These are phyloP conservation scores for Ascochyta fabae DNA, from an alignment of 2,329 filamentous ascomycete genomes.

Conservation along the genomic window DNA sequence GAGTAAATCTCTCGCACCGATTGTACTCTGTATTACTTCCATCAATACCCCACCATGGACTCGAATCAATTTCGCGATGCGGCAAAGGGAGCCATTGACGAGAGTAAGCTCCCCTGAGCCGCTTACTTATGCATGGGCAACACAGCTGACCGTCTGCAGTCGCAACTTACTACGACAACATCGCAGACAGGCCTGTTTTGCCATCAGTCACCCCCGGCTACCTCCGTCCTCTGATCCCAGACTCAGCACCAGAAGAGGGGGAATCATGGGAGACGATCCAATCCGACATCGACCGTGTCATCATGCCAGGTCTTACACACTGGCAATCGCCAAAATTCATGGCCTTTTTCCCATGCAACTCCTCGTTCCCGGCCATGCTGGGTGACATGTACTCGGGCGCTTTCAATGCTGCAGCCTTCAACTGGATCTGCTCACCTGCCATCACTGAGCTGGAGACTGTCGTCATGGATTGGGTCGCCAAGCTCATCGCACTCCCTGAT, in stretches of 20 bases:
- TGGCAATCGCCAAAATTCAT: constrained; percentile 94
- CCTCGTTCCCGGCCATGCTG: constrained; percentile 83
- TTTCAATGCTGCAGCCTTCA: constrained; percentile 91
- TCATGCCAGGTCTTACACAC: constrained; percentile 90
- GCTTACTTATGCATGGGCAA: not conserved
- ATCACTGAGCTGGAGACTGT: constrained; percentile 94
- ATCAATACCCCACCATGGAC: constrained; percentile 66
- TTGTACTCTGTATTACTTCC: not conserved
- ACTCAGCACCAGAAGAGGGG: constrained; percentile 66
- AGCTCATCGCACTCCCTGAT: constrained; percentile 73
- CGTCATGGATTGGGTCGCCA: constrained; percentile 88
- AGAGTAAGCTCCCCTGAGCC: constrained; percentile 63
- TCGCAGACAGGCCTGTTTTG: constrained; percentile 73
- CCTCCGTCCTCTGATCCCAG: constrained; percentile 78
- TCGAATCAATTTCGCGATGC: constrained; percentile 77
- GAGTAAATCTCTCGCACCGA: not conserved
- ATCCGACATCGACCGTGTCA: constrained; percentile 81
- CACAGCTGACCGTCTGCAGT: constrained; percentile 59
- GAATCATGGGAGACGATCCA: constrained; percentile 82
- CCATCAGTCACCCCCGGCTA: constrained; percentile 85
- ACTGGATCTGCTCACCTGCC: constrained; percentile 93
- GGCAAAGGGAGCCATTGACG: constrained; percentile 79
- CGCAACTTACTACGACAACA: constrained; percentile 79
- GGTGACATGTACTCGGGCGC: constrained; percentile 91
- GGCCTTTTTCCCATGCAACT: constrained; percentile 88